Percentiles rank a stretch among this genome's conserved stretches.
phyloP scores from a whole-genome alignment of 2,329 filamentous ascomycete species.

The Aspergillus neoniger region DNA sequence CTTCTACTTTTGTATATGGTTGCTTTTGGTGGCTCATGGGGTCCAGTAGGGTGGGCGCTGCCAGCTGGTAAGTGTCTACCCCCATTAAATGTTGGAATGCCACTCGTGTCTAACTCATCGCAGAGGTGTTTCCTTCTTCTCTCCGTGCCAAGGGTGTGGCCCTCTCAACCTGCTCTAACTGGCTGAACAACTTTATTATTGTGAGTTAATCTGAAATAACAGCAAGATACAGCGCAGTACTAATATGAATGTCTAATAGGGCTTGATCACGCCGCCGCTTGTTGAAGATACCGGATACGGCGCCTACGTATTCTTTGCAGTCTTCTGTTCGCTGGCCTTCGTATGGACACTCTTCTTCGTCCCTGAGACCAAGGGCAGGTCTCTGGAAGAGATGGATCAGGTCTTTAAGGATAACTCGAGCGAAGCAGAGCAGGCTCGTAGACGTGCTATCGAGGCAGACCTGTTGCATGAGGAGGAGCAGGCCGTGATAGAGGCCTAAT shows the following conservation, averaged over 20 bases:
- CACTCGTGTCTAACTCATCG: conserved; percentile 27
- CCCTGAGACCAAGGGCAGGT: conserved; percentile 60
- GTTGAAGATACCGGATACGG: conserved; percentile 58
- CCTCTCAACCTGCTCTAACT: conserved; percentile 64
- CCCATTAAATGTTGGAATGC: background rate
- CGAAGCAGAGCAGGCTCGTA: conserved; percentile 32
- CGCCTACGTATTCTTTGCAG: conserved; percentile 61
- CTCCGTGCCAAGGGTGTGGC: conserved; percentile 67
- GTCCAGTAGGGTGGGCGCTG: conserved; percentile 51
- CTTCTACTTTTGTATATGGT: conserved; percentile 66
- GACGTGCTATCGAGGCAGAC: conserved; percentile 36
- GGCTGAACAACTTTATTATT: conserved; percentile 66
- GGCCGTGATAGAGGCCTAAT: background rate
- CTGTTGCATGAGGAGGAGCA: conserved; percentile 23
- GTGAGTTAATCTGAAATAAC: conserved; percentile 25
- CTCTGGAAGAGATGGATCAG: conserved; percentile 58
- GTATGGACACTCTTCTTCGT: conserved; percentile 57
- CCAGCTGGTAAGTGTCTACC: conserved; percentile 33
- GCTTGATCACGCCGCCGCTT: conserved; percentile 66
- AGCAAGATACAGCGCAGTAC: background rate
- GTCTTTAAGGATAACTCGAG: conserved; percentile 44
- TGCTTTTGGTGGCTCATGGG: conserved; percentile 63
- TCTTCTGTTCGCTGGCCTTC: conserved; percentile 54
- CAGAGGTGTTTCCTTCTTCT: conserved; percentile 65
- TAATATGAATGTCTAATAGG: conserved; percentile 30